Percentiles rank a stretch among this genome's conserved stretches.
Conservation (phyloP, 768 basidiomycete species). For the Hygrophorus russula region DNA sequence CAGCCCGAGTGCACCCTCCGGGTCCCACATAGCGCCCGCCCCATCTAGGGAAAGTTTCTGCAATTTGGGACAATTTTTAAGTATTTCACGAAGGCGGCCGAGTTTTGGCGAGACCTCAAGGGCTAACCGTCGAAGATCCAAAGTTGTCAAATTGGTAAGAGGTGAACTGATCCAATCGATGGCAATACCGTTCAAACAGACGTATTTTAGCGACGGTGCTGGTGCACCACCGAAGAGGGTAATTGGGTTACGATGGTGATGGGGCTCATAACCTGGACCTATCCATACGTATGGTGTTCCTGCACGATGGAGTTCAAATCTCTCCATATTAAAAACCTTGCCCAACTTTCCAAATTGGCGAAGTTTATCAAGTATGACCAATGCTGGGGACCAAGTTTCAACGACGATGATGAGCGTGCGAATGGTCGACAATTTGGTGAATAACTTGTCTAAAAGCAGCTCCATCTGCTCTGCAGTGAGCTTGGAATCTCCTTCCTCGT, state of each 20-base stretch:
- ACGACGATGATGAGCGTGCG: slow-evolving; percentile 49
- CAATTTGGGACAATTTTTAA: slow-evolving; percentile 36
- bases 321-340: slow-evolving; percentile 36
- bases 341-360: slow-evolving; percentile 21
- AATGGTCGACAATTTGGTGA: slow-evolving; percentile 43
- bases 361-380: slow-evolving; percentile 40
- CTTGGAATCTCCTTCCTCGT: slow-evolving; percentile 13
- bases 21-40: slow-evolving; percentile 39
- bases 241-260: slow-evolving; percentile 19
- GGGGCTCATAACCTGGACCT: slow-evolving; percentile 27
- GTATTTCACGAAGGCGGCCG: slow-evolving; percentile 39
- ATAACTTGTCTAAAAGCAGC: slow-evolving; percentile 36
- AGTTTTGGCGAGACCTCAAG: slow-evolving; percentile 39
- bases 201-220: slow-evolving; percentile 33
- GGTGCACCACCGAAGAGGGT: slow-evolving; percentile 40
- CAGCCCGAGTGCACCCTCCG: slow-evolving; percentile 11
- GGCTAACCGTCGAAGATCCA: slow-evolving; percentile 56
- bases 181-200: slow-evolving; percentile 49
- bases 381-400: slow-evolving; percentile 41
- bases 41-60: slow-evolving; percentile 49
- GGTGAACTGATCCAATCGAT: slow-evolving; percentile 45
- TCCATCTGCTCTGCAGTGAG: slow-evolving; percentile 34
- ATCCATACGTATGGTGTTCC: slow-evolving; percentile 35
- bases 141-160: slow-evolving; percentile 43
- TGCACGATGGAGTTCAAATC: slow-evolving; percentile 54